Evolutionary conservation across 2,329 filamentous ascomycete genomes (phyloP).

Genomic region (Juglanconis juglandina): DNA sequence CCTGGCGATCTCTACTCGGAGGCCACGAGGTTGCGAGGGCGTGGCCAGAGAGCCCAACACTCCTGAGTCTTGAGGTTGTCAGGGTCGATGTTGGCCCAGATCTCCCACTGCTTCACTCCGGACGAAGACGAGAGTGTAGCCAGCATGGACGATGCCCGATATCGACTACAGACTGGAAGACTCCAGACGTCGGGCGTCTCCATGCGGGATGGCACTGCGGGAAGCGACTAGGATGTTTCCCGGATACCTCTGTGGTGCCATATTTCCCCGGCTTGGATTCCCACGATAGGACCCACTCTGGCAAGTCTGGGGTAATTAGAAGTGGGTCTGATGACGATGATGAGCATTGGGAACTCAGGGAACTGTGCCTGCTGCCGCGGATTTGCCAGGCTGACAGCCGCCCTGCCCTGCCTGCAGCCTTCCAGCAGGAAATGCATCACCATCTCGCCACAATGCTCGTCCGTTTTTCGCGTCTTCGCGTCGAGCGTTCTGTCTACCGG

Average conservation of each 20-base stretch:
- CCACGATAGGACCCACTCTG: neutral
- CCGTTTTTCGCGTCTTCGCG: neutral
- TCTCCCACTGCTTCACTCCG: too few species aligned
- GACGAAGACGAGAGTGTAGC: neutral
- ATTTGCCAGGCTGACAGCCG: slow-evolving; percentile 7
- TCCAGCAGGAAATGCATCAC: neutral
- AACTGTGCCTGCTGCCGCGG: neutral
- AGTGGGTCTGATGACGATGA: slow-evolving; percentile 8
- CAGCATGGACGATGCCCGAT: neutral
- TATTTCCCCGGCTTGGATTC: too few species aligned
- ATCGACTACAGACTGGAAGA: neutral
- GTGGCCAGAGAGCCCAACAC: too few species aligned
- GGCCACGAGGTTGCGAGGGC: too few species aligned
- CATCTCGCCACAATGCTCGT: neutral
- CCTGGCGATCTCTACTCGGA: too few species aligned
- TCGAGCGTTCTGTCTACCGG: too few species aligned
- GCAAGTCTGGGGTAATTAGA: neutral
- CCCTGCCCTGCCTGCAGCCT: neutral
- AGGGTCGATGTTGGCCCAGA: too few species aligned
- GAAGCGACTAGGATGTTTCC: neutral
- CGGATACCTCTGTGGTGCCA: neutral
- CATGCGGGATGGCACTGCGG: neutral
- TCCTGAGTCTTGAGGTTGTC: too few species aligned
- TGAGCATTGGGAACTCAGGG: neutral
- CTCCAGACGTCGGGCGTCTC: neutral